Percentiles rank a stretch among this genome's conserved stretches.
Evolutionary conservation across 768 basidiomycete genomes (phyloP).

Genomic region (Pisolithus albus): DNA sequence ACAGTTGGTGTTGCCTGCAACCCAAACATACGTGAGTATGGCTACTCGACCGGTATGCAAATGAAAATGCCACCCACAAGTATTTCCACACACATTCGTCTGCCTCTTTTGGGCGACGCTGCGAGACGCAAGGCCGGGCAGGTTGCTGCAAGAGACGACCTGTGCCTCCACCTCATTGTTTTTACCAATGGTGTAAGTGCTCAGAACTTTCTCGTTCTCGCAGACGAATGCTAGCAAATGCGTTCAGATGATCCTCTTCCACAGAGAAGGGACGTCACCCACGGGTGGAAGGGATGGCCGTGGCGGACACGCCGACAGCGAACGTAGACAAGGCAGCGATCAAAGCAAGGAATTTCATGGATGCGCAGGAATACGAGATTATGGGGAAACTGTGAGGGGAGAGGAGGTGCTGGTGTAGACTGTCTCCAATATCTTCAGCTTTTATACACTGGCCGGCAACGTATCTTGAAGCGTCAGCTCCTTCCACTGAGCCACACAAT

Average conservation of each 20-base stretch:
- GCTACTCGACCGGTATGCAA: background rate
- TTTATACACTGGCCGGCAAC: background rate
- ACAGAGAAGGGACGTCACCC: background rate
- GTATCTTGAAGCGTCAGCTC: background rate
- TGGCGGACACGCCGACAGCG: background rate
- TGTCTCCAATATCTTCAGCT: background rate
- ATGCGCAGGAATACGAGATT: background rate
- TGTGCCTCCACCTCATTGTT: constrained; percentile 38
- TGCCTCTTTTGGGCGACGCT: constrained; percentile 4
- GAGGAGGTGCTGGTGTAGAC: no score
- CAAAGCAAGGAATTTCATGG: background rate
- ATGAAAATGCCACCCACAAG: constrained; percentile 24
- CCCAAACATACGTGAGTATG: background rate
- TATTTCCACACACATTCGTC: constrained; percentile 36
- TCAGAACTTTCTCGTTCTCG: constrained; percentile 2
- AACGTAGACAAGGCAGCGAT: background rate
- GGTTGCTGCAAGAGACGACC: constrained; percentile 25
- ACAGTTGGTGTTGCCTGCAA: constrained; percentile 35
- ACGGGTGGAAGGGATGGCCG: background rate
- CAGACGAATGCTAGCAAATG: constrained; percentile 1
- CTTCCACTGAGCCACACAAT: background rate
- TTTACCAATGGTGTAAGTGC: constrained; percentile 32
- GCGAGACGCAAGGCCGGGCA: background rate
- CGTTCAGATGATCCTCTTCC: background rate
- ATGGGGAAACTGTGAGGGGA: background rate